Evolutionary conservation across 2,329 filamentous ascomycete genomes (phyloP).

Genomic region (Fusarium coicis): DNA sequence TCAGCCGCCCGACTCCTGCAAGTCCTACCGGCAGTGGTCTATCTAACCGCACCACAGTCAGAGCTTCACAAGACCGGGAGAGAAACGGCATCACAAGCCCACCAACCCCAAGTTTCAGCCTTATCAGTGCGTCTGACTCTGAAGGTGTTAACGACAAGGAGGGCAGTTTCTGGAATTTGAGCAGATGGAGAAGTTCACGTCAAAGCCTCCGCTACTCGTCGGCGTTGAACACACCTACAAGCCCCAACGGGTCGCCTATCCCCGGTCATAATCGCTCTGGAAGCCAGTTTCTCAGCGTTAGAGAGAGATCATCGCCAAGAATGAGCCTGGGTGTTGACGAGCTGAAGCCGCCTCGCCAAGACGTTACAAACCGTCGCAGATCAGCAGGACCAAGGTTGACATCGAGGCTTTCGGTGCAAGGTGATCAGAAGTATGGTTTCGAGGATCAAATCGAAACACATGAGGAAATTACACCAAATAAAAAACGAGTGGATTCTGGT

Average conservation of each 20-base stretch:
- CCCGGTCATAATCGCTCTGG: constrained; percentile 51
- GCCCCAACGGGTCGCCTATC: constrained; percentile 21
- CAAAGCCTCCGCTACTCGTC: constrained; percentile 49
- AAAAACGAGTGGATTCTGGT: constrained; percentile 50
- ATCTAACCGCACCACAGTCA: constrained; percentile 40
- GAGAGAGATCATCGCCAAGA: constrained; percentile 47
- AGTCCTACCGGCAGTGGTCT: constrained; percentile 54
- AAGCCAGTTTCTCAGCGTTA: constrained; percentile 46
- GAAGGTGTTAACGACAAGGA: constrained; percentile 56
- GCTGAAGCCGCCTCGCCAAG: constrained; percentile 40
- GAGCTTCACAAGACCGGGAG: constrained; percentile 42
- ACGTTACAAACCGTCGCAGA: constrained; percentile 43
- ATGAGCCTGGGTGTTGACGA: constrained; percentile 48
- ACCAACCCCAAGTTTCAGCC: constrained; percentile 67
- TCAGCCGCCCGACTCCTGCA: constrained; percentile 38
- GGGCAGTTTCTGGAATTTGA: constrained; percentile 67
- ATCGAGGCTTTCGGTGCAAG: constrained; percentile 35
- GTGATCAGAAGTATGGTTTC: constrained; percentile 33
- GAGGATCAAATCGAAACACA: constrained; percentile 32
- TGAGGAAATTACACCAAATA: constrained; percentile 35
- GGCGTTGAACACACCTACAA: constrained; percentile 38
- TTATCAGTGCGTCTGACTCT: constrained; percentile 51
- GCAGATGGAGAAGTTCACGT: constrained; percentile 60
- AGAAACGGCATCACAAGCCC: constrained; percentile 50
- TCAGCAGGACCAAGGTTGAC: constrained; percentile 44